phyloP scores from a whole-genome alignment of 306 rosid species.

The Cicer judaicum region DNA sequence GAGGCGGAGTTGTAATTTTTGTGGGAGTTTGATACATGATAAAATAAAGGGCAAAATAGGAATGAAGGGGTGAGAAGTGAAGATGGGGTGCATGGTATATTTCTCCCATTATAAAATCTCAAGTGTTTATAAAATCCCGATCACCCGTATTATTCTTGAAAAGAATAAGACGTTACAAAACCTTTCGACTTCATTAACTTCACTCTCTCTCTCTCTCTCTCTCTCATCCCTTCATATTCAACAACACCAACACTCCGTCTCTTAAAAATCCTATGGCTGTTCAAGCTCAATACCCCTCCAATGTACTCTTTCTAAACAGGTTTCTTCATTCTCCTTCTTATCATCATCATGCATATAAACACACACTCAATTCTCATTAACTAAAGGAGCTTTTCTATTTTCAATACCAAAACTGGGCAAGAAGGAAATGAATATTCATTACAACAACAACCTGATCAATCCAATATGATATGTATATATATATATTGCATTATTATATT shows the following conservation, averaged over 20 bases:
- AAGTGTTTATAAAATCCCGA: no score
- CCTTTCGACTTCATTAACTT: no score
- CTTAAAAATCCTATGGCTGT: slow-evolving; percentile 69
- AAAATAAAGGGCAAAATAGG: no score
- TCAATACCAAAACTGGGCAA: slow-evolving; percentile 64
- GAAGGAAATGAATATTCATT: slow-evolving; percentile 61
- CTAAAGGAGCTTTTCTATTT: not conserved
- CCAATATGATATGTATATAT: slow-evolving; percentile 53
- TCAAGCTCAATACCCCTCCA: slow-evolving; percentile 98
- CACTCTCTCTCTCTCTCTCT: not conserved
- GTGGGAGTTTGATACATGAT: no score
- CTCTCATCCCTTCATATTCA: slow-evolving; percentile 21
- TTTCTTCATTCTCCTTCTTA: slow-evolving; percentile 25
- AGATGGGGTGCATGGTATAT: no score
- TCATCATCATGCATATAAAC: not conserved
- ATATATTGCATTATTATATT: no score
- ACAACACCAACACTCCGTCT: not conserved
- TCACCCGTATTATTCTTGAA: no score
- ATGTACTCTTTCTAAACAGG: slow-evolving; percentile 79
- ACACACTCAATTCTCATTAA: not conserved
- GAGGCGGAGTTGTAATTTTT: no score
- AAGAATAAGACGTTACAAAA: no score
- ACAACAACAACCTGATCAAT: slow-evolving; percentile 66
- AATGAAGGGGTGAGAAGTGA: no score
- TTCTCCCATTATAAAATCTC: no score